Evolutionary conservation across 2,329 filamentous ascomycete genomes (phyloP).

Genomic region (Penicillium janthinellum): DNA sequence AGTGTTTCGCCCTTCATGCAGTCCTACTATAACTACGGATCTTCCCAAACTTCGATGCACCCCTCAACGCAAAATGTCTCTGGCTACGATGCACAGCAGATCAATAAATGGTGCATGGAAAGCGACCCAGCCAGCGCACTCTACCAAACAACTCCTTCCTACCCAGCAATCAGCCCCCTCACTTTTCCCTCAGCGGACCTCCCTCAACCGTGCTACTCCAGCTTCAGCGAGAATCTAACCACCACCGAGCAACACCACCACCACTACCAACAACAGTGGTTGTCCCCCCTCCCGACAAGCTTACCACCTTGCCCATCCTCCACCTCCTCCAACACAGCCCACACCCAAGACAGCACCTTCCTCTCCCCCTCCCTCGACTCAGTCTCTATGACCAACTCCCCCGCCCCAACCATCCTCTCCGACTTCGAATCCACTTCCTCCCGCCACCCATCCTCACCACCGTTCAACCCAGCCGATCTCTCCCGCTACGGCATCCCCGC

Average conservation of each 20-base stretch:
- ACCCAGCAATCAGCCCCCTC: conserved; percentile 12
- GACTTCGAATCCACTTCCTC: conserved; percentile 18
- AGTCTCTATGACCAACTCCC: conserved; percentile 16
- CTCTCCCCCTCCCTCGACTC: conserved; percentile 20
- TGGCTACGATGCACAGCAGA: conserved; percentile 22
- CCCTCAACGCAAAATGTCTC: conserved; percentile 3
- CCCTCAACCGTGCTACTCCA: conserved; percentile 6
- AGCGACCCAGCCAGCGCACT: conserved; percentile 12
- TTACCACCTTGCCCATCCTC: conserved; percentile 3
- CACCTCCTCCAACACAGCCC: conserved; percentile 4
- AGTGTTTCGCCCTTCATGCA: conserved; percentile 19
- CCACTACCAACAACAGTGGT: conserved; percentile 13
- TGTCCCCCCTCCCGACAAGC: conserved; percentile 1
- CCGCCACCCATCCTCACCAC: conserved; percentile 12
- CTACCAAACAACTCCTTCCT: conserved; percentile 9
- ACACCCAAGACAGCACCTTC: conserved; percentile 12
- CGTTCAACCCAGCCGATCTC: conserved; percentile 29
- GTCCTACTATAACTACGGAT: conserved; percentile 14
- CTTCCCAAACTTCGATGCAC: neutral
- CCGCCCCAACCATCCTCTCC: conserved; percentile 15
- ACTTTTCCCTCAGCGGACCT: conserved; percentile 10
- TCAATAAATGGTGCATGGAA: conserved; percentile 27
- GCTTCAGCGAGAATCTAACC: conserved; percentile 9
- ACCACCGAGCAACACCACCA: conserved; percentile 12
- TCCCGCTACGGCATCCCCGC: conserved; percentile 36